phyloP scores from a whole-genome alignment of 2,329 filamentous ascomycete species.

The Fusarium irregulare region DNA sequence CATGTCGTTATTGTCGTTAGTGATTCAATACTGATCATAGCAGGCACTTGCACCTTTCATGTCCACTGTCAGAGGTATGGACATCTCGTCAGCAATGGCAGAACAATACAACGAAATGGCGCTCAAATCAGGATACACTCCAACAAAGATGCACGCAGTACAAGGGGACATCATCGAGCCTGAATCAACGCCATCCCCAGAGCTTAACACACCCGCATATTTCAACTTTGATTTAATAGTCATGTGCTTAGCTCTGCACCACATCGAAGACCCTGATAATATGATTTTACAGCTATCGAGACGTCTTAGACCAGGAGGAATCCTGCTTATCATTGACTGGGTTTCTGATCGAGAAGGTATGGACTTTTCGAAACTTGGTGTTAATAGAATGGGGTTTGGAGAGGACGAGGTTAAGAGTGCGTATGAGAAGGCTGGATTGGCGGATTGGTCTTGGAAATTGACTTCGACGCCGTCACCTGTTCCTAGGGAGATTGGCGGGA shows the following conservation, averaged over 20 bases:
- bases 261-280: constrained; percentile 46
- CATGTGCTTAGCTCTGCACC: constrained; percentile 53
- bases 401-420: constrained; percentile 36
- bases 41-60: constrained; percentile 50
- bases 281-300: constrained; percentile 47
- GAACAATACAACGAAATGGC: constrained; percentile 49
- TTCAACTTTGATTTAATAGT: constrained; percentile 49
- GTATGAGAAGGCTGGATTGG: constrained; percentile 42
- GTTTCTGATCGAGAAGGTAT: constrained; percentile 9
- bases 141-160: constrained; percentile 47
- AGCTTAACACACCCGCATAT: constrained; percentile 38
- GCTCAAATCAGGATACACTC: constrained; percentile 35
- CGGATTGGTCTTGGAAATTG: constrained; percentile 44
- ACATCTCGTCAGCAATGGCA: constrained; percentile 50
- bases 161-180: constrained; percentile 47
- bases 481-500: constrained; percentile 40
- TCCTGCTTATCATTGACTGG: constrained; percentile 51
- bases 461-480: constrained; percentile 34
- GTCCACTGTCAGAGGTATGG: constrained; percentile 49
- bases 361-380: constrained; percentile 27
- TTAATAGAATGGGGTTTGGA: constrained; percentile 40
- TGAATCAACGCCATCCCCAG: constrained; percentile 32
- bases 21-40: neutral
- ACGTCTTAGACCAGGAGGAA: constrained; percentile 47
- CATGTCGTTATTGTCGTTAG: accelerated